Percentiles rank a stretch among this genome's conserved stretches.
Conservation (phyloP, 1,284 basidiomycete genomes). For the Ustilago trichophora region DNA sequence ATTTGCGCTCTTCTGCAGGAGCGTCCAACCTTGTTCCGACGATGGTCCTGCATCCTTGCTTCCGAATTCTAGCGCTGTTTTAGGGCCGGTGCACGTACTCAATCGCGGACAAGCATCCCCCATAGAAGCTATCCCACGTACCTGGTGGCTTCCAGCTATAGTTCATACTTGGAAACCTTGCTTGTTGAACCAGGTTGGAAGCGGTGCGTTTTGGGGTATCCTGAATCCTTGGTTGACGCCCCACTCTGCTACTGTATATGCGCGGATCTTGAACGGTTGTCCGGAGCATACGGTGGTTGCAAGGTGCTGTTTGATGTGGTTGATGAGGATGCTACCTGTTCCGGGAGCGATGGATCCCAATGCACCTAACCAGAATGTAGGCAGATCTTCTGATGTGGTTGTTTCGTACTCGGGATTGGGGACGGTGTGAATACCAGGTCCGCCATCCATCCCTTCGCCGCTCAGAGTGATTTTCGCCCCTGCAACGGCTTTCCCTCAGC, state of each 20-base stretch:
- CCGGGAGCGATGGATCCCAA: conserved; percentile 14
- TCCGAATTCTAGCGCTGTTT: no score
- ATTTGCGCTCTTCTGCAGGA: no score
- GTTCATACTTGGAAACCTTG: conserved; percentile 17
- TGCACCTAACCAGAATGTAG: conserved; percentile 20
- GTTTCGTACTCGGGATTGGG: conserved; percentile 1
- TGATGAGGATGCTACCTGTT: not conserved
- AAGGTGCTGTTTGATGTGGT: conserved; percentile 18
- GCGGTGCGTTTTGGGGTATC: conserved; percentile 1
- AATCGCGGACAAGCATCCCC: conserved; percentile 13
- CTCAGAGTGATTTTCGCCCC: conserved; percentile 24
- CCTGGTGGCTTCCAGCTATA: conserved; percentile 29
- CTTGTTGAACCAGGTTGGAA: conserved; percentile 11
- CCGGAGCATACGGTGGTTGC: not conserved
- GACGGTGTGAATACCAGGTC: not conserved
- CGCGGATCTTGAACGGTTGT: not conserved
- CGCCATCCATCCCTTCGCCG: conserved; percentile 27
- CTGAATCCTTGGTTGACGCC: not conserved
- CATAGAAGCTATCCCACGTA: conserved; percentile 25
- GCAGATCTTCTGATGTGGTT: not conserved
- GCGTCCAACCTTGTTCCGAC: no score
- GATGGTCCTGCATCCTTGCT: no score
- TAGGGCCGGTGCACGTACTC: conserved; percentile 9
- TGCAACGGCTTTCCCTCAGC: conserved; percentile 4
- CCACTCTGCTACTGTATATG: conserved; percentile 30